Base-by-base conservation (phyloP, 2,329 filamentous ascomycete genomes). In the Pyrenochaeta sp. region DNA sequence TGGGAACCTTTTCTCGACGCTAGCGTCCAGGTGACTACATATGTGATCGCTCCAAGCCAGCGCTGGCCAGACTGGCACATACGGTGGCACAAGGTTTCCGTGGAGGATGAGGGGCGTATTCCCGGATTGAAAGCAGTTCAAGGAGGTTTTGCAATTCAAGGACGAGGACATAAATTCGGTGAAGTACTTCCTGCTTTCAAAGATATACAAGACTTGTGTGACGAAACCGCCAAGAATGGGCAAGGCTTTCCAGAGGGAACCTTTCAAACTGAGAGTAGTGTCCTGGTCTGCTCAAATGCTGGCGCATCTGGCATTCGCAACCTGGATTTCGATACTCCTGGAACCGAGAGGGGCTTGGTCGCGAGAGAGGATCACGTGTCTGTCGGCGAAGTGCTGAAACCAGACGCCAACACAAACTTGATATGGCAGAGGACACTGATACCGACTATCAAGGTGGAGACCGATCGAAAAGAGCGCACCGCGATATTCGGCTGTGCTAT, bases 331-430 rank as follows among this genome's bases (percentile, higher is more conserved):
- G 15, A 17, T 18, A 9, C 23, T 2, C n/a, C 2, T 11, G 17
- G 14, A n/a, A n/a, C n/a, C n/a, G n/a, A n/a, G n/a, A n/a, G n/a
- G n/a, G n/a, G n/a, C n/a, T n/a, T n/a, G n/a, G n/a, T n/a, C n/a
- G n/a, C n/a, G n/a, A n/a, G n/a, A n/a, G n/a, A n/a, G n/a, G n/a
- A n/a, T n/a, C n/a, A n/a, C n/a, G n/a, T n/a, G n/a, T n/a, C n/a
- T n/a, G n/a, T n/a, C n/a, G n/a, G n/a, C 3, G 43, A 64, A 6
- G 24, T 62, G 3, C 48, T 68, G 4, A 69, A 69, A 34, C 66
- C 66, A 14, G 66, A 69, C 38, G 64, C 66, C 2, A 69, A 69
- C 38, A 69, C 66, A 2, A 68, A 68, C 36, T 30, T 69, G 3
- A 61, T 68, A 7, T 68, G 63, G 64, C 66, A 68, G 35, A 49